A percentile compares a stretch with the other conserved stretches of the same genome.
phyloP scores from a whole-genome alignment of 805 yeast genomes.

The Wickerhamomyces hampshirensis region DNA sequence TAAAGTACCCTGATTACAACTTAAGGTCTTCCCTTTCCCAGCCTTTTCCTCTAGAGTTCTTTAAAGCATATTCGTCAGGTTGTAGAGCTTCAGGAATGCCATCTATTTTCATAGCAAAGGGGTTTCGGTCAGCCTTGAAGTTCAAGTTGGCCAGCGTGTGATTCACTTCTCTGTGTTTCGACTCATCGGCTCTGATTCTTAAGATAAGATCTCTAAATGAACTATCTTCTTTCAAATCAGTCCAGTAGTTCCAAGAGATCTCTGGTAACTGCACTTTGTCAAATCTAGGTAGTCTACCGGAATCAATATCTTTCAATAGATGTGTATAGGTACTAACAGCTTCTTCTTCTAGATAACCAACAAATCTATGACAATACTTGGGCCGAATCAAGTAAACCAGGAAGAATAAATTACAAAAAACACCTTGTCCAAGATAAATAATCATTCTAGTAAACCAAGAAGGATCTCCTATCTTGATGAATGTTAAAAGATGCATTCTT shows the following conservation, averaged over 20 bases:
- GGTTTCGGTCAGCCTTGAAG: constrained; percentile 54
- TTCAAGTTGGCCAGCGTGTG: constrained; percentile 67
- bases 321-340: constrained; percentile 68
- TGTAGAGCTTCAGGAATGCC: constrained; percentile 10
- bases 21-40: constrained; percentile 13
- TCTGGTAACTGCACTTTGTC: constrained; percentile 44
- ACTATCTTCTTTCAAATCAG: constrained; percentile 42
- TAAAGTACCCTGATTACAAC: constrained; percentile 2
- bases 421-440: constrained; percentile 63
- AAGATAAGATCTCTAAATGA: constrained; percentile 55
- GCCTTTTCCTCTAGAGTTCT: constrained; percentile 12
- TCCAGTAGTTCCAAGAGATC: constrained; percentile 62
- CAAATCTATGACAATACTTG: constrained; percentile 65
- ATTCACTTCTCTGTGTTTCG: constrained; percentile 75
- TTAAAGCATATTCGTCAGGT: constrained; percentile 11
- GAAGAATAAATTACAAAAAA: constrained; percentile 64
- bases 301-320: constrained; percentile 47
- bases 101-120: constrained; percentile 48
- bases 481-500: constrained; percentile 70
- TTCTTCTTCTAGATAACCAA: constrained; percentile 75
- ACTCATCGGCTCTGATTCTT: constrained; percentile 70
- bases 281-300: constrained; percentile 46
- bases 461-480: constrained; percentile 60
- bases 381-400: constrained; percentile 54
- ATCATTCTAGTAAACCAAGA: constrained; percentile 49